Base-by-base conservation (phyloP, 306 rosid species). In the Acacia melanoxylon region DNA sequence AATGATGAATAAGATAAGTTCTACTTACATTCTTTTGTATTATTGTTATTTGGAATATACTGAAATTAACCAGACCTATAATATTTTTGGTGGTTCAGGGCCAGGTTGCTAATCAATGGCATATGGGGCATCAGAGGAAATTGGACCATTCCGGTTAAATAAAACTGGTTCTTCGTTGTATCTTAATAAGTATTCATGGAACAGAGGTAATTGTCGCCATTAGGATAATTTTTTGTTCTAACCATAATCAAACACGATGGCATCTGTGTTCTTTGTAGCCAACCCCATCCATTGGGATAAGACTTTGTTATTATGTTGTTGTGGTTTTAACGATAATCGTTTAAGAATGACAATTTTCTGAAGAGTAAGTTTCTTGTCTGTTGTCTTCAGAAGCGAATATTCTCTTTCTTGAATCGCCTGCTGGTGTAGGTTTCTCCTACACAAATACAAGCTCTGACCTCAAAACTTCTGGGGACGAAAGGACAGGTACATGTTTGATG, bases 31-130 rank as follows among this genome's bases (percentile, higher is more conserved):
- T 25, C 19, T 61, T 61, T 61, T 24, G 67, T 61, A 24, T 61
- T 56, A 56, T 56, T 56, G 24, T 56, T n/a, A 2, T 56, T 56
- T n/a, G 62, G 62, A 56, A 56, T 56, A 25, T 61, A 0, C 48
- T 75, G 24, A 37, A 37, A 61, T 59, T 37, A 56, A 54, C 62
- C 68, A 76, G 17, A 15, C 27, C 68, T 62, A 14, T 25, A 27
- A 25, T 27, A 2, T 56, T n/a, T 15, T 52, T 33, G 68, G 22
- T 75, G 68, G 10, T 74, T 81, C 87, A 91, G 94, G 94, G n/a
- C 94, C 94, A 65, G 94, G 94, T n/a, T 91, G 94, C 81, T 91
- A 92, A 45, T 91, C 94, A 0, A 86, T 91, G 16, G 94, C 90
- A 78, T 91, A 89, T 84, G 94, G 94, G 71, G 94, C 94, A 76